Evolutionary conservation across 768 basidiomycete species (phyloP).

Genomic region (Mycena rebaudengoi): DNA sequence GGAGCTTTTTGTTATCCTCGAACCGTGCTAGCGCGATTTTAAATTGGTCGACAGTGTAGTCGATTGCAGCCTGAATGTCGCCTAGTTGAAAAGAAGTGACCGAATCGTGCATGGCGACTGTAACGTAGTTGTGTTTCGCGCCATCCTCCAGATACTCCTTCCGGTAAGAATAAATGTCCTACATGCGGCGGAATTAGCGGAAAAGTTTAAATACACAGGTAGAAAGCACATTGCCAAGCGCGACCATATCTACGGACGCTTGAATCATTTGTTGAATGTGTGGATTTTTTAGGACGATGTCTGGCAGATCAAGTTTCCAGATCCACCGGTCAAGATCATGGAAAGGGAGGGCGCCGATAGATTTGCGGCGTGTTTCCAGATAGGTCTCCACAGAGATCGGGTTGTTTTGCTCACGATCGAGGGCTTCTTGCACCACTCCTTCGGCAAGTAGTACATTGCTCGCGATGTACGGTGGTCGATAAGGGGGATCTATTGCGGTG

Average conservation of each 20-base stretch:
- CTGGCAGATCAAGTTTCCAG: slow-evolving; percentile 21
- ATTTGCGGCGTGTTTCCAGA: slow-evolving; percentile 22
- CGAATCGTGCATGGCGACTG: slow-evolving; percentile 32
- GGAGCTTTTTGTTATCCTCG: slow-evolving; percentile 11
- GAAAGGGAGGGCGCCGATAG: slow-evolving; percentile 26
- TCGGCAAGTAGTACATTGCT: slow-evolving; percentile 28
- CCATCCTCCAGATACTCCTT: slow-evolving; percentile 33
- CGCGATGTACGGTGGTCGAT: slow-evolving; percentile 16
- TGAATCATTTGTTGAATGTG: slow-evolving; percentile 22
- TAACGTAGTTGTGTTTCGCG: slow-evolving; percentile 33
- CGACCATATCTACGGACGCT: slow-evolving; percentile 23
- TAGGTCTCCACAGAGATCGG: slow-evolving; percentile 27
- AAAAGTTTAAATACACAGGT: background rate
- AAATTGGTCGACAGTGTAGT: slow-evolving; percentile 26
- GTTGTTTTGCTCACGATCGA: slow-evolving; percentile 25
- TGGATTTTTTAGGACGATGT: slow-evolving; percentile 20
- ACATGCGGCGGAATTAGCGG: background rate
- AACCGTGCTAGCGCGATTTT: slow-evolving; percentile 17
- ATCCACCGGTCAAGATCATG: slow-evolving; percentile 28
- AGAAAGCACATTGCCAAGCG: slow-evolving; percentile 25
- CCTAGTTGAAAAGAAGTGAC: slow-evolving; percentile 10
- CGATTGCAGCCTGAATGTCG: slow-evolving; percentile 29
- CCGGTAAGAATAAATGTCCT: slow-evolving; percentile 36
- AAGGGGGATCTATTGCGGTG: slow-evolving; percentile 21
- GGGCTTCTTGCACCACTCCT: slow-evolving; percentile 28